Conservation (phyloP, 352 stramenopile species). For the Blastocystis sp. region DNA sequence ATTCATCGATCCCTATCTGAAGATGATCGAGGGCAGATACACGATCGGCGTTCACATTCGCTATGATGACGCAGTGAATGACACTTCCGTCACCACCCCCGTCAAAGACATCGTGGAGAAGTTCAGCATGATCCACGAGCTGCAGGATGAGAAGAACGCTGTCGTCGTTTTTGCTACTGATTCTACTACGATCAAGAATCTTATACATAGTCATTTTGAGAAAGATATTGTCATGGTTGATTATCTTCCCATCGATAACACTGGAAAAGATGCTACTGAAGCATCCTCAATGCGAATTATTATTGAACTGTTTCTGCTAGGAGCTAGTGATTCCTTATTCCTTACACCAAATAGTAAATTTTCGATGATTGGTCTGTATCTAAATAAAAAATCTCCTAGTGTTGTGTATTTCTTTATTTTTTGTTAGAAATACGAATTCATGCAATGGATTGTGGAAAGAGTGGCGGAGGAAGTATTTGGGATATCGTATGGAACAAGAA, state of each 20-base stretch:
- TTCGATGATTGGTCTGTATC: not conserved
- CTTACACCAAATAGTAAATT: not conserved
- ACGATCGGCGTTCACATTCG: not conserved
- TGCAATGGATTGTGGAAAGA: not conserved
- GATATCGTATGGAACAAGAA: not conserved
- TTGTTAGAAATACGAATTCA: not conserved
- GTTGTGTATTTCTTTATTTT: not conserved
- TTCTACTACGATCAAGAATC: not conserved
- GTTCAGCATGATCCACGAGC: not conserved
- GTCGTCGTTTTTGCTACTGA: not conserved
- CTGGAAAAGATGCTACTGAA: not conserved
- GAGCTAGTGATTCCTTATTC: not conserved
- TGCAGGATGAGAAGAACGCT: not conserved
- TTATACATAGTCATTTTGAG: not conserved
- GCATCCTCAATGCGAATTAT: not conserved
- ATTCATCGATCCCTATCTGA: not conserved
- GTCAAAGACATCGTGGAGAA: not conserved
- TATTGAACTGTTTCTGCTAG: not conserved
- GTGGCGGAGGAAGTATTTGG: not conserved
- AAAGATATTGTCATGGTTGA: not conserved
- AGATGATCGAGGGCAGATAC: not conserved
- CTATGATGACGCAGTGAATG: not conserved
- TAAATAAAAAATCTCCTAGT: not conserved
- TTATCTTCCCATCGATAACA: not conserved
- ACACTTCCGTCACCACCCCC: not conserved